phyloP scores from a whole-genome alignment of 2,329 filamentous ascomycete species.

The Tympanopsis confertula region DNA sequence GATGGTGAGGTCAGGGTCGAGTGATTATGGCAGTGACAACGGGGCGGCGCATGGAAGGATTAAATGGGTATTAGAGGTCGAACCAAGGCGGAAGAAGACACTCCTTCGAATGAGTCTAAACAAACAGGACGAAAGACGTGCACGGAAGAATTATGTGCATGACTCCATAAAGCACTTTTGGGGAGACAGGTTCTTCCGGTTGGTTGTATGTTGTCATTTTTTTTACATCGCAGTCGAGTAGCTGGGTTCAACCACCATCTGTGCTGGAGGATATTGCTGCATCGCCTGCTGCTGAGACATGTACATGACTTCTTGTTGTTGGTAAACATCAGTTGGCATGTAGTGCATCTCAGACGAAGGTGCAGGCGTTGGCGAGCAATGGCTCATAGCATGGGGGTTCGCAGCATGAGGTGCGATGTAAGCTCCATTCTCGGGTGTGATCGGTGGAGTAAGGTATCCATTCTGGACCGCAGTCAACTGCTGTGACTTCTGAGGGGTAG shows the following conservation, averaged over 20 bases:
- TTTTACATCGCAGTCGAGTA: neutral
- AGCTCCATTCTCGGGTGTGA: constrained; percentile 53
- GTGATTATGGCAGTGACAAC: neutral
- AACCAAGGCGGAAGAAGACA: no score
- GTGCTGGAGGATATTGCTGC: neutral
- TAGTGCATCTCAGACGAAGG: constrained; percentile 1
- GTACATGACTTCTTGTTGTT: neutral
- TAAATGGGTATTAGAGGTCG: no score
- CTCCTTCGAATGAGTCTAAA: no score
- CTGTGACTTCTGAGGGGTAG: constrained; percentile 69
- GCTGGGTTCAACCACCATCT: neutral
- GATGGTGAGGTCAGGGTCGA: neutral
- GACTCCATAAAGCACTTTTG: no score
- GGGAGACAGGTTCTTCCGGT: no score
- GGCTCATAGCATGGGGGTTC: neutral
- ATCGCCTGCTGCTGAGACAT: no score
- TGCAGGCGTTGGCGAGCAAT: neutral
- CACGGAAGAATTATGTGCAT: no score
- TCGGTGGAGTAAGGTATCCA: constrained; percentile 75
- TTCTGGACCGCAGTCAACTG: constrained; percentile 49
- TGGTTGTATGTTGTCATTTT: neutral
- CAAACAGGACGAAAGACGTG: no score
- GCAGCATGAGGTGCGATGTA: neutral
- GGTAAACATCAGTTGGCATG: neutral
- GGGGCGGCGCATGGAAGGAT: neutral